Evolutionary conservation across 1,284 basidiomycete species (phyloP).

Genomic region (Phellopilus nigrolimitatus): DNA sequence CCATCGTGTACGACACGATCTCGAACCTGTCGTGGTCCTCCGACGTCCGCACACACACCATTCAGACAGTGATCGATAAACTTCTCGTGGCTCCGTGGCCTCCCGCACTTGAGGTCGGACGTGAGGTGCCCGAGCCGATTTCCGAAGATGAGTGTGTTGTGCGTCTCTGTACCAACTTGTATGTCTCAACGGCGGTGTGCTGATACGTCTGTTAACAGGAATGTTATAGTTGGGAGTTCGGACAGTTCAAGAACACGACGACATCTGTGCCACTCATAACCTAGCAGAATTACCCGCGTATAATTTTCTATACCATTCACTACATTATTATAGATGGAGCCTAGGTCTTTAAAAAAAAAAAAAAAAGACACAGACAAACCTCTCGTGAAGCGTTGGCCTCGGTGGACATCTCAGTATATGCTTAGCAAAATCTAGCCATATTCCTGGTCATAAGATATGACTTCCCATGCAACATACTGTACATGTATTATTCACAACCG

Average conservation of each 20-base stretch:
- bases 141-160: conserved; percentile 61
- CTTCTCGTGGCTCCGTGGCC: conserved; percentile 76
- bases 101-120: conserved; percentile 48
- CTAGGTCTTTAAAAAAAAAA: too few species aligned
- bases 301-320: too few species aligned
- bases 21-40: conserved; percentile 80
- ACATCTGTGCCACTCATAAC: neutral
- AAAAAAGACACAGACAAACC: too few species aligned
- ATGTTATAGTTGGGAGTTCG: conserved; percentile 72
- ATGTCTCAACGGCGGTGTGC: neutral
- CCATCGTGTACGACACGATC: conserved; percentile 89
- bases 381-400: too few species aligned
- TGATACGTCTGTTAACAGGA: conserved; percentile 52
- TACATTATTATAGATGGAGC: too few species aligned
- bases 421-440: too few species aligned
- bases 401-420: too few species aligned
- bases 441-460: too few species aligned
- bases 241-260: conserved; percentile 37
- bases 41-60: conserved; percentile 78
- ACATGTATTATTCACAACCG: too few species aligned
- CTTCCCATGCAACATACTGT: too few species aligned
- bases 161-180: conserved; percentile 27
- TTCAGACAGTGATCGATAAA: conserved; percentile 78
- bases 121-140: conserved; percentile 52
- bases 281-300: neutral